Evolutionary conservation across 495 filamentous ascomycete genomes (phyloP).

Genomic region (Xylaria sp.): DNA sequence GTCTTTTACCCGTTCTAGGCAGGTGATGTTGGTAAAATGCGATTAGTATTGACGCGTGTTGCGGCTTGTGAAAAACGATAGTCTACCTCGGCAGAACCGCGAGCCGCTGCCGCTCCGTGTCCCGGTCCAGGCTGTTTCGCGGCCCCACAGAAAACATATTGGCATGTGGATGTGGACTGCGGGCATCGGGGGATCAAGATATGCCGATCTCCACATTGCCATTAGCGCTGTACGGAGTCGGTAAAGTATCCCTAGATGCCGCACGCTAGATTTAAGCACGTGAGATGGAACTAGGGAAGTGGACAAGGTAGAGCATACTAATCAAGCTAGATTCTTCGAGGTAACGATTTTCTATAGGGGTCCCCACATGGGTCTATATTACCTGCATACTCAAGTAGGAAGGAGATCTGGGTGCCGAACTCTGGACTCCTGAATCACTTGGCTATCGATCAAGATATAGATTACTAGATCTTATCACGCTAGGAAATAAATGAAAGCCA

Average conservation of each 20-base stretch:
- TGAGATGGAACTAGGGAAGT: not conserved
- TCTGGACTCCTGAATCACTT: not conserved
- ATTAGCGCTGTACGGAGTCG: too few relatives aligned
- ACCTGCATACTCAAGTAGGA: not conserved
- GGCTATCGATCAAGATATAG: not conserved
- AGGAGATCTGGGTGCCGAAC: not conserved
- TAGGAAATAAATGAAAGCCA: too few relatives aligned
- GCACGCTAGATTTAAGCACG: not conserved
- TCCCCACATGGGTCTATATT: not conserved
- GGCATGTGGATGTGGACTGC: not conserved
- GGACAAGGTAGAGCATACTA: not conserved
- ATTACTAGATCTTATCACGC: not conserved
- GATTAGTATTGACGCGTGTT: not conserved
- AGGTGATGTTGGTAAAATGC: not conserved
- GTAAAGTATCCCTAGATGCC: not conserved
- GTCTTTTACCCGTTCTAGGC: slow-evolving; percentile 6
- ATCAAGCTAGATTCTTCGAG: not conserved
- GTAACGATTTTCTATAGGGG: not conserved
- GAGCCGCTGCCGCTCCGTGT: not conserved
- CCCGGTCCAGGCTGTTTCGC: too few relatives aligned
- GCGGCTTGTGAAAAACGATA: not conserved
- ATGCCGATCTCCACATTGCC: not conserved
- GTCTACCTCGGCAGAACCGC: not conserved
- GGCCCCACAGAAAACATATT: too few relatives aligned
- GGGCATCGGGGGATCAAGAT: not conserved